Evolutionary conservation across 1,139 yeast genomes (phyloP), one percentile per base, ranked within the genome.

Genomic region (Suhomyces taliae): DNA sequence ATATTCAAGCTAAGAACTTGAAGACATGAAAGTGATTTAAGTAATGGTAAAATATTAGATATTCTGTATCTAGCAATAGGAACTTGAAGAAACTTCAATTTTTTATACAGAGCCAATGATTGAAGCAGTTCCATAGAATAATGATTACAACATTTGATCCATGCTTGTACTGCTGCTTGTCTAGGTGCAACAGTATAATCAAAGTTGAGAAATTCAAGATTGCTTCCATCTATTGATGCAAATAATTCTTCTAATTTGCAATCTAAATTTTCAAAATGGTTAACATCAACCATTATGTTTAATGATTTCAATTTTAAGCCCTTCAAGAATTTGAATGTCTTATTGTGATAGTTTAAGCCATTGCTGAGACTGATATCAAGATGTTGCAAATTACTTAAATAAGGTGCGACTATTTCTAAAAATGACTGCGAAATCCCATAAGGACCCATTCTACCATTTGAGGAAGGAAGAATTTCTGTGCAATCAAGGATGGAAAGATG

Each of bases 331-430:
- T 41, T 40, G 12, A 48, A 47, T 8, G 56, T 43, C 32, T 50
- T 46, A n/a, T 48, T 43, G 40, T 60, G 59, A 43, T 52, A 47
- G 38, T 52, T 49, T 5, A 59, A 54, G 31, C 57, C 57, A 44
- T 64, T 64, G n/a, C 45, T 34, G 8, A 63, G 35, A 35, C 57
- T 51, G 27, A 65, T 37, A 12, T 56, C 54, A 27, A 62, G 39
- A 11, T 44, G 45, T 27, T 47, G 39, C 24, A 61, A 44, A 26
- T 44, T 44, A 6, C 37, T 38, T 32, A 59, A 39, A 24, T 45
- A 41, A 0, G 60, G 56, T 1, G 48, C 43, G 34, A 54, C 40
- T 2, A 31, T 34, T 19, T 55, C 56, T 12, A 55, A 45, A 40
- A 60, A 56, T 2, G 43, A 39, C 26, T 36, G 37, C 9, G 42